Percentiles rank a stretch among this genome's conserved stretches.
Evolutionary conservation across 2,329 filamentous ascomycete species (phyloP).

Genomic region (Penicillium decumbens): DNA sequence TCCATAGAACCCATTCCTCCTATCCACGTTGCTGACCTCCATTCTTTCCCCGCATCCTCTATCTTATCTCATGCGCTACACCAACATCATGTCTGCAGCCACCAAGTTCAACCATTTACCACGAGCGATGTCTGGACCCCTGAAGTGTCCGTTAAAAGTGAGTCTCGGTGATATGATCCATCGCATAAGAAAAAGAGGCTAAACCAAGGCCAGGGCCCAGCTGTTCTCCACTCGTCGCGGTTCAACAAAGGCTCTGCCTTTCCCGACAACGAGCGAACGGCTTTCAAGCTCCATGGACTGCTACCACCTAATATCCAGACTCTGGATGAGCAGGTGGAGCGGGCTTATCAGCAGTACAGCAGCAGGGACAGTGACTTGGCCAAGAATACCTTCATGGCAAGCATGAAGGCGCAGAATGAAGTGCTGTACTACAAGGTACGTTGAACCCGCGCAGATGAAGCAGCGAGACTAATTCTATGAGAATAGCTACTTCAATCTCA

Average conservation of each 20-base stretch:
- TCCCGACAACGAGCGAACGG: conserved; percentile 60
- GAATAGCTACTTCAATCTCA: conserved; percentile 66
- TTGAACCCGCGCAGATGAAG: neutral
- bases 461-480: neutral
- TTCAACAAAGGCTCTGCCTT: conserved; percentile 86
- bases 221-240: conserved; percentile 59
- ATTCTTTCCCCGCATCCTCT: neutral
- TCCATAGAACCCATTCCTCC: too few relatives aligned
- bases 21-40: neutral
- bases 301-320: conserved; percentile 69
- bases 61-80: neutral
- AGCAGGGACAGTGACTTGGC: conserved; percentile 60
- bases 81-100: conserved; percentile 11
- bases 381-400: conserved; percentile 85
- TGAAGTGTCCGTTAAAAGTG: conserved; percentile 31
- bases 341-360: conserved; percentile 76
- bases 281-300: conserved; percentile 68
- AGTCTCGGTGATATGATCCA: neutral
- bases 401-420: conserved; percentile 78
- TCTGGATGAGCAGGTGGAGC: conserved; percentile 67
- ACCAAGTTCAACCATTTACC: conserved; percentile 32
- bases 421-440: conserved; percentile 71
- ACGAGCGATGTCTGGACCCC: conserved; percentile 26
- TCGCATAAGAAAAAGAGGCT: neutral
- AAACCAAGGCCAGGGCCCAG: conserved; percentile 4